Evolutionary conservation across 768 basidiomycete species (phyloP).

Genomic region (Collybia nuda): DNA sequence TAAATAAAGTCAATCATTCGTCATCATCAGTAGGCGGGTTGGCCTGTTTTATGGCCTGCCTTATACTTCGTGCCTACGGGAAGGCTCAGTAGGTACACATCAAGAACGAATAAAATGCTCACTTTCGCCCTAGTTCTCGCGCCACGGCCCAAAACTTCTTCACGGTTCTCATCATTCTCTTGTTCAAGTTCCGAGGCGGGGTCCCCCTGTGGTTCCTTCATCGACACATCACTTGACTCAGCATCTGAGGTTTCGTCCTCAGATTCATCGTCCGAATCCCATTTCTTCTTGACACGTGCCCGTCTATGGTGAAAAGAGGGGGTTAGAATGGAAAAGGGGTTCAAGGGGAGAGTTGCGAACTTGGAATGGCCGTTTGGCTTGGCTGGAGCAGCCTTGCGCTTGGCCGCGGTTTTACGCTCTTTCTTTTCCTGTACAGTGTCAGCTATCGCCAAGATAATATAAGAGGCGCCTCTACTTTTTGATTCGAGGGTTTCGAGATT

Average conservation of each 20-base stretch:
- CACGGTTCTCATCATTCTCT: constrained; percentile 24
- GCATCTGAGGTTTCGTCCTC: constrained; percentile 32
- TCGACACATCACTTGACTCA: constrained; percentile 40
- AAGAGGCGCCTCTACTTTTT: constrained; percentile 31
- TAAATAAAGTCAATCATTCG: constrained; percentile 6
- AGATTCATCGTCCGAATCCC: constrained; percentile 36
- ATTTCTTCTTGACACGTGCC: constrained; percentile 31
- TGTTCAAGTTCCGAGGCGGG: constrained; percentile 13
- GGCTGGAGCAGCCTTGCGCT: constrained; percentile 50
- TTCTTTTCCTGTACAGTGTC: constrained; percentile 36
- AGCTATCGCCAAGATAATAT: constrained; percentile 5
- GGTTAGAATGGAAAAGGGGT: not conserved
- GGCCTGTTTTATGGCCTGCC: constrained; percentile 13
- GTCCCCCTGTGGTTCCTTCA: constrained; percentile 25
- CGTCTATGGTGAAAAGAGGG: constrained; percentile 24
- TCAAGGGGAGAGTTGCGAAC: constrained; percentile 27
- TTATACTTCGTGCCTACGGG: constrained; percentile 13
- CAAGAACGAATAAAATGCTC: not conserved
- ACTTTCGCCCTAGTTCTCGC: constrained; percentile 23
- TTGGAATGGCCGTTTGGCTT: constrained; percentile 50
- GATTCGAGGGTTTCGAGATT: constrained; percentile 32
- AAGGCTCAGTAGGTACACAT: not conserved
- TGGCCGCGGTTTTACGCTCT: constrained; percentile 48
- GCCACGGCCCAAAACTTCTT: constrained; percentile 27
- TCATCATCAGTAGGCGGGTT: constrained; percentile 11